A percentile compares a stretch with the other conserved stretches of the same genome.
These are phyloP conservation scores for Cerrena zonata DNA, from an alignment of 1,284 basidiomycete species.

Conservation along the genomic window DNA sequence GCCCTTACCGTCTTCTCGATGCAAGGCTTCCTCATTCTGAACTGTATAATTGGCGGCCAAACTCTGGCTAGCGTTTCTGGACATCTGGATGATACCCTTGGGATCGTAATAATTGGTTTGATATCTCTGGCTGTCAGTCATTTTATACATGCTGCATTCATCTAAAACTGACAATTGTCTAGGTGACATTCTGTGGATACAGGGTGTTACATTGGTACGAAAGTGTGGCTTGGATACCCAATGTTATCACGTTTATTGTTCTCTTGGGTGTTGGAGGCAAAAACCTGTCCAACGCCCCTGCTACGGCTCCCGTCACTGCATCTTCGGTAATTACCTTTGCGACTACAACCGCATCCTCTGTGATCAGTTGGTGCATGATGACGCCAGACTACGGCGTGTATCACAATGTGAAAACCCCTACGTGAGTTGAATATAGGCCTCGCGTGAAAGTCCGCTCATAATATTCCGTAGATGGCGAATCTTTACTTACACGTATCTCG, in stretches of 20 bases:
- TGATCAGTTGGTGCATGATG: slow-evolving; percentile 54
- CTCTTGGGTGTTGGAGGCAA: slow-evolving; percentile 59
- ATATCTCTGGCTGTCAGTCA: slow-evolving; percentile 51
- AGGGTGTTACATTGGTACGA: slow-evolving; percentile 61
- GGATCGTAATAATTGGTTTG: slow-evolving; percentile 73
- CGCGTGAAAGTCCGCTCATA: neutral
- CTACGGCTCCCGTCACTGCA: slow-evolving; percentile 23
- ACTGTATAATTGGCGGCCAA: slow-evolving; percentile 73
- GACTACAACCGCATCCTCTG: slow-evolving; percentile 37
- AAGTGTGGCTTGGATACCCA: slow-evolving; percentile 62
- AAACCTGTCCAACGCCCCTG: slow-evolving; percentile 31
- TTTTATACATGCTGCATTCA: neutral
- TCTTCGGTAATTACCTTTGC: slow-evolving; percentile 18
- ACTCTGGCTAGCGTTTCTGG: slow-evolving; percentile 58
- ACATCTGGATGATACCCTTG: slow-evolving; percentile 49
- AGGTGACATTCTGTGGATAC: slow-evolving; percentile 60
- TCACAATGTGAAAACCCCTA: slow-evolving; percentile 43
- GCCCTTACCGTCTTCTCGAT: slow-evolving; percentile 58
- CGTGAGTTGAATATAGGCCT: slow-evolving; percentile 25
- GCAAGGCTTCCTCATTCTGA: slow-evolving; percentile 69
- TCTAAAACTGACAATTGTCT: neutral
- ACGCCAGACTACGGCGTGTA: slow-evolving; percentile 59
- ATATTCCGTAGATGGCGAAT: slow-evolving; percentile 36
- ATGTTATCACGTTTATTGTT: slow-evolving; percentile 59
- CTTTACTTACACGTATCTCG: slow-evolving; percentile 62